Base-by-base conservation (phyloP, 495 filamentous ascomycete genomes). In the Umbilicaria muhlenbergii region DNA sequence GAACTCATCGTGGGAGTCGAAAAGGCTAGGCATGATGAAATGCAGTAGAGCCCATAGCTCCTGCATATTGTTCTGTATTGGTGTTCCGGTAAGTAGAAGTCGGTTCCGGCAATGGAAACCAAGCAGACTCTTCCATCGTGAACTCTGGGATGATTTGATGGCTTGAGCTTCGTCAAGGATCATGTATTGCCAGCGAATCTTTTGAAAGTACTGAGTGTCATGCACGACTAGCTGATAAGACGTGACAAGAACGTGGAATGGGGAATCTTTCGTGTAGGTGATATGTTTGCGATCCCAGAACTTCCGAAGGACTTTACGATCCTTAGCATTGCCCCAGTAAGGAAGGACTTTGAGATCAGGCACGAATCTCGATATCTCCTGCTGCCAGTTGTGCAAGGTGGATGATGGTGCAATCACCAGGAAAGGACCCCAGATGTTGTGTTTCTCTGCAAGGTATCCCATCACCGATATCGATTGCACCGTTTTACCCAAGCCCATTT, bases 61-160 rank as follows among this genome's bases (percentile, higher is more conserved):
- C 60, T 98, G 91, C 91, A 98, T 98, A 68, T 95, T 96, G 63
- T 98, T 98, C 62, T 98, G 91, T 56, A 98, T 98, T 2, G 91
- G 91, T 7, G 91, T 98, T 65, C 91, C 91, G 1, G 91, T 98
- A 17, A 98, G 75, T 34, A 98, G 67, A 8, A 98, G 75, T 45
- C 91, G 82, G 61, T 98, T 98, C 35, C 91, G 84, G 62, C 89
- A 98, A 56, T 86, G 81, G 67, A 96, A 95, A 13, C 86, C 84
- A 15, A 98, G 69, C 48, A 98, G 62, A 50, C 79, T 83, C 71
- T 96, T 98, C 91, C 91, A 98, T 52, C 91, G 78, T 4, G 88
- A 92, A 63, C 87, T 94, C 51, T 82, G 75, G 12, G 92, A 95
- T 41, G 87, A 94, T 68, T 98, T 98, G 76, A 98, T 98, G 39